Evolutionary conservation across 164 flowering plant genomes (phyloP).

Genomic region (Saururus chinensis): DNA sequence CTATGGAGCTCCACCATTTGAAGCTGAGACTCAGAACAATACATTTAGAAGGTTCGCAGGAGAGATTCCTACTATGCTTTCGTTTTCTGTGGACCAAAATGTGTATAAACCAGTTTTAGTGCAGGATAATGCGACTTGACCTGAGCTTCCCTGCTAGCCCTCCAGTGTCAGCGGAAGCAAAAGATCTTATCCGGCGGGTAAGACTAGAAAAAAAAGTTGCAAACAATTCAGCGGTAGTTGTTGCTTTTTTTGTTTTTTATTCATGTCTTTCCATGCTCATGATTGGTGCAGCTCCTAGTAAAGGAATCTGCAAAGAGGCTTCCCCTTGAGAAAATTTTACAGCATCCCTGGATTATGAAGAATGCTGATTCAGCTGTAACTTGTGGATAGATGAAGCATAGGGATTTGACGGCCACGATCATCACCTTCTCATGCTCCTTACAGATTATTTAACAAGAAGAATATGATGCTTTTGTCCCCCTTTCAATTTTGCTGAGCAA

Average conservation of each 20-base stretch:
- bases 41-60: conserved; percentile 58
- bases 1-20: conserved; percentile 89
- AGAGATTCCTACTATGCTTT: background rate
- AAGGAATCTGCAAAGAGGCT: conserved; percentile 81
- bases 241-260: no score
- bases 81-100: background rate
- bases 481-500: background rate
- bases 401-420: background rate
- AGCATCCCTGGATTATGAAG: conserved; percentile 82
- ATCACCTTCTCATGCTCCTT: background rate
- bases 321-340: conserved; percentile 63
- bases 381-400: conserved; percentile 8
- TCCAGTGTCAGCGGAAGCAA: conserved; percentile 56
- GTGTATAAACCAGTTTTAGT: background rate
- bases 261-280: background rate
- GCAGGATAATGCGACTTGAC: conserved; percentile 78
- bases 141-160: conserved; percentile 64
- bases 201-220: background rate
- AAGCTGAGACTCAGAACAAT: conserved; percentile 65
- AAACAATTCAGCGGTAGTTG: background rate
- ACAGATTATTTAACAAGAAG: background rate
- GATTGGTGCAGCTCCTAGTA: conserved; percentile 61
- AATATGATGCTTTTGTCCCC: background rate
- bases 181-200: conserved; percentile 57
- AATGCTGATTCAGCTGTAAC: conserved; percentile 49